Conservation (phyloP, 2,329 filamentous ascomycete species). For the Botryotinia convoluta region DNA sequence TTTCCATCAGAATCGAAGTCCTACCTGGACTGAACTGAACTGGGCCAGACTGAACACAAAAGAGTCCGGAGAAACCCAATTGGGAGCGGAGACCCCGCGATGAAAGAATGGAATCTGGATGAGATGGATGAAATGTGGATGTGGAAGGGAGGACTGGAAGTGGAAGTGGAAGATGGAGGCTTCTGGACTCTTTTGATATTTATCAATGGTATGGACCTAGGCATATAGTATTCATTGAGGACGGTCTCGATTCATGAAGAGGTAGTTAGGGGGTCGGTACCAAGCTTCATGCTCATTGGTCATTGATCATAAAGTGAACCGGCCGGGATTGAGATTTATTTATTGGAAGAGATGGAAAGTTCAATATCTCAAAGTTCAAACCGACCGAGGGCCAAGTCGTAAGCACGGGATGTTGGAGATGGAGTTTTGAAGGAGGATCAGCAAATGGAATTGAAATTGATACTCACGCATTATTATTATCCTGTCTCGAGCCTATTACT, state of each 20-base stretch:
- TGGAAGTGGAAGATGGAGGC: neutral
- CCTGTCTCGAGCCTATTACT: neutral
- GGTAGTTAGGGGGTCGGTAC: neutral
- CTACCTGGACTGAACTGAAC: neutral
- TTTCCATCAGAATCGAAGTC: neutral
- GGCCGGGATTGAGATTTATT: no score
- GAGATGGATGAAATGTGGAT: neutral
- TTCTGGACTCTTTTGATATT: neutral
- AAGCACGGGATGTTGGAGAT: neutral
- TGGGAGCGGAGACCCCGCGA: slow-evolving; percentile 2
- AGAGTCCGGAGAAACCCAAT: neutral
- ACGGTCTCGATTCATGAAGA: neutral
- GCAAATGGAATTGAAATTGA: neutral
- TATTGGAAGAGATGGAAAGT: neutral
- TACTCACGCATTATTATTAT: neutral
- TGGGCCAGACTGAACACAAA: neutral
- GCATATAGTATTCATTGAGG: neutral
- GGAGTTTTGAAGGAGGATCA: neutral
- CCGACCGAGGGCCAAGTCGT: neutral
- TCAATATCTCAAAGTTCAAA: neutral
- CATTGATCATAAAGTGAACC: neutral
- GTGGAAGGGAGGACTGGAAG: neutral
- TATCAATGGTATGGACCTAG: neutral
- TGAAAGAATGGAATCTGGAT: neutral
- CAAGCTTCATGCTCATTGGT: neutral